Evolutionary conservation across 805 yeast genomes (phyloP), one percentile per base, ranked within the genome.

Genomic region (Saturnispora mendoncae): DNA sequence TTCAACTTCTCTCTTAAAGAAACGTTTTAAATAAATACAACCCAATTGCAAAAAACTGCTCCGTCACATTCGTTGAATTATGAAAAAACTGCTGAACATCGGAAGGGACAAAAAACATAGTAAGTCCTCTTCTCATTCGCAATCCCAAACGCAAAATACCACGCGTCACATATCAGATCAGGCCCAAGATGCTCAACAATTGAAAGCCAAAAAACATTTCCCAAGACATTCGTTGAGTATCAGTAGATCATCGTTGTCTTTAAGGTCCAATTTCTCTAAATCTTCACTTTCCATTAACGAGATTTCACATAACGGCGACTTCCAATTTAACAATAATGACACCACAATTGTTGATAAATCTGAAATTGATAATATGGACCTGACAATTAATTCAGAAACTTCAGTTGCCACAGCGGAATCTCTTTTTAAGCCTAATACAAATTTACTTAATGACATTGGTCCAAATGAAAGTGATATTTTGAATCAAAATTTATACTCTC

Each of bases 211-310:
- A 27, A 7, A 27, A 10, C 29, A 27, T 27, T 4, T 18, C 7
- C 18, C 30, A 19, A 35, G 38, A 19, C 20, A 20, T 7, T 35
- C 38, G 17, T 26, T 35, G 17, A 20, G 30, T 2, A 18, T 35
- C n/a, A 27, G 38, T 35, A 12, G 10, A 26, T 35, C 38, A 15
- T 26, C 38, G 5, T 13, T 35, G 10, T 35, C 38, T 7, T 18
- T 35, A 17, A 18, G 38, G 26, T 35, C 38, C 12, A 26, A n/a
- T 17, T 35, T 18, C n/a, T n/a, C n/a, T n/a, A n/a, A n/a, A n/a
- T n/a, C n/a, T n/a, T n/a, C n/a, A n/a, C n/a, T n/a, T n/a, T n/a
- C n/a, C n/a, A n/a, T n/a, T n/a, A n/a, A n/a, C n/a, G n/a, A n/a
- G n/a, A n/a, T n/a, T 25, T 35, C 38, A 3, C 38, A 35, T 12